Evolutionary conservation across 768 basidiomycete species (phyloP).

Genomic region (Tulasnella sp.): DNA sequence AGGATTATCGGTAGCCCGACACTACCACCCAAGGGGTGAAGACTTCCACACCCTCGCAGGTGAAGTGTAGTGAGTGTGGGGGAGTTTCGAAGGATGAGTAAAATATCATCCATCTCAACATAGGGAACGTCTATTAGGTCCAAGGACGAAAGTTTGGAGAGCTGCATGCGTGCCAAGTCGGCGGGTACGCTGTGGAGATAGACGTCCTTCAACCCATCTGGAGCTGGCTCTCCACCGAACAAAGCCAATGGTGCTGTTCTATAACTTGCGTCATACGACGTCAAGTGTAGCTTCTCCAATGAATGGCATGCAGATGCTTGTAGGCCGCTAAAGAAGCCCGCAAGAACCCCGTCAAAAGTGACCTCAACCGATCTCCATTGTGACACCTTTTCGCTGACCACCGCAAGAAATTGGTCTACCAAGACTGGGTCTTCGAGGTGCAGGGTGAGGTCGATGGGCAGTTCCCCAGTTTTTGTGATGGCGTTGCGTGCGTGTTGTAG

Average conservation of each 20-base stretch:
- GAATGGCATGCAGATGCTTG: not conserved
- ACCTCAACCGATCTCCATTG: not conserved
- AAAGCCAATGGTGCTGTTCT: not conserved
- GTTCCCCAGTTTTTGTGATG: not conserved
- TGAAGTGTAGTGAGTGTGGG: not conserved
- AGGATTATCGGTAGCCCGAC: not conserved
- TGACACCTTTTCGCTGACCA: not conserved
- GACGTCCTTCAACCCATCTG: not conserved
- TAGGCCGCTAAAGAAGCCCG: not conserved
- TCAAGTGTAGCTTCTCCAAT: not conserved
- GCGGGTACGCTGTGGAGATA: not conserved
- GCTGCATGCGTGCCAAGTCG: not conserved
- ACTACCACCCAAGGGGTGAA: not conserved
- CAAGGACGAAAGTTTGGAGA: not conserved
- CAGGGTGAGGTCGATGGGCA: not conserved
- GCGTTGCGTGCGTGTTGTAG: not conserved
- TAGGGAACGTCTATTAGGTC: not conserved
- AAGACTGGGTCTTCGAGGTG: not conserved
- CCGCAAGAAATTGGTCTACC: not conserved
- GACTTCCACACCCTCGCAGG: not conserved
- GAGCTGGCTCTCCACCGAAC: not conserved
- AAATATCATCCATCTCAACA: not conserved
- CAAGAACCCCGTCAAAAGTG: not conserved
- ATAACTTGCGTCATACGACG: not conserved
- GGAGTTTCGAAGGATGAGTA: not conserved